A percentile compares a stretch with the other conserved stretches of the same genome.
phyloP scores from a whole-genome alignment of 202 grass and related monocot genomes.

The Carex arenaria region DNA sequence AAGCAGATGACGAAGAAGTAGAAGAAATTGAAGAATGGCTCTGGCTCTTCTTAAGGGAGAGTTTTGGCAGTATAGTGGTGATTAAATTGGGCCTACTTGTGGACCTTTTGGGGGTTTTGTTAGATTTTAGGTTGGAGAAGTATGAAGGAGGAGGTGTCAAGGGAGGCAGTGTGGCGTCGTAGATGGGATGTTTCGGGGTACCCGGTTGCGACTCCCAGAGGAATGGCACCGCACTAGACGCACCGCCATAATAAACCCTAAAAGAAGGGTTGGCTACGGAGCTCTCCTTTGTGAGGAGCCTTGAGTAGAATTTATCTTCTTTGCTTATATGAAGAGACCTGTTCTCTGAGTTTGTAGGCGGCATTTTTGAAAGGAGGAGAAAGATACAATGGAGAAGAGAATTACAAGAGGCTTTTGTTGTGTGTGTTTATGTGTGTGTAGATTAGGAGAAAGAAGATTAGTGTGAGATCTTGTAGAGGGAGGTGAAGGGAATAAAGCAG shows the following conservation, averaged over 20 bases:
- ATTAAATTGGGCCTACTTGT: conserved; percentile 19
- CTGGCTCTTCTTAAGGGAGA: conserved; percentile 18
- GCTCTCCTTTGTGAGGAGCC: conserved; percentile 37
- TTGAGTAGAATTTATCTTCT: conserved; percentile 42
- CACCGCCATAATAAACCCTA: conserved; percentile 39
- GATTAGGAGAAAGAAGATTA: conserved; percentile 6
- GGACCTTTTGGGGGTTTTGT: conserved; percentile 21
- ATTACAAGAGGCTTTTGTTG: background rate
- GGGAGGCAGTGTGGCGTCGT: conserved; percentile 16
- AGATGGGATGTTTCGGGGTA: conserved; percentile 31
- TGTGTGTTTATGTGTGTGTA: background rate
- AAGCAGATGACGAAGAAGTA: conserved; percentile 1
- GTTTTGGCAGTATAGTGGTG: conserved; percentile 26
- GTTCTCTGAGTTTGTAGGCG: conserved; percentile 13
- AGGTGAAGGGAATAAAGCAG: background rate
- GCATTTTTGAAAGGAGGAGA: conserved; percentile 19
- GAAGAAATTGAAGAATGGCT: conserved; percentile 15
- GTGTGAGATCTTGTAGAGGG: conserved; percentile 4
- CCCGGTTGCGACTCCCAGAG: conserved; percentile 42
- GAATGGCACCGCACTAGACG: conserved; percentile 31
- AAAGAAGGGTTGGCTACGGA: conserved; percentile 31
- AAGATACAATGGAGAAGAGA: background rate
- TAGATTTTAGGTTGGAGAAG: conserved; percentile 25
- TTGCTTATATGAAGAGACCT: conserved; percentile 19
- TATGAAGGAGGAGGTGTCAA: conserved; percentile 45